A percentile compares a stretch with the other conserved stretches of the same genome.
phyloP scores from a whole-genome alignment of 1,284 basidiomycete species.

The Sparassis latifolia region DNA sequence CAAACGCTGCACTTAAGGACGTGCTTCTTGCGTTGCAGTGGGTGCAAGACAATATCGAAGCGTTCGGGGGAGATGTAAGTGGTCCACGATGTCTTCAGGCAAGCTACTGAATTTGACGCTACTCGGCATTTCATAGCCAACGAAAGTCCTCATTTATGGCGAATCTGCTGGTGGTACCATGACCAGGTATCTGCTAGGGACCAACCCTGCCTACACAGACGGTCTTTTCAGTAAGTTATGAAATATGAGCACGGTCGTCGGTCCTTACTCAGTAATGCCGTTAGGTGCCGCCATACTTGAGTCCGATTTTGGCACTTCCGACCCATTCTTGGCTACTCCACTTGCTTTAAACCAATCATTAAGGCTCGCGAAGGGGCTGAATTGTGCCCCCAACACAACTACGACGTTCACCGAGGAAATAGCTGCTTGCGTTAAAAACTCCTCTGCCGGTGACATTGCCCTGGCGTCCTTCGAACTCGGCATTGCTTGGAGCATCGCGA shows the following conservation, averaged over 20 bases:
- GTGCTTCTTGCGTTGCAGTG: slow-evolving; percentile 8
- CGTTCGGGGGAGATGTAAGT: slow-evolving; percentile 11
- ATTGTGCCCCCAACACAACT: slow-evolving; percentile 6
- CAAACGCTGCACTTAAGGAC: slow-evolving; percentile 10
- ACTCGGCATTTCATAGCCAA: slow-evolving; percentile 1
- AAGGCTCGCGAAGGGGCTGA: slow-evolving; percentile 5
- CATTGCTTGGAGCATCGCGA: slow-evolving; percentile 7
- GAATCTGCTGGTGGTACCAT: slow-evolving; percentile 10
- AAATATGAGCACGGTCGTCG: not conserved
- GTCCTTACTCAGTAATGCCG: not conserved
- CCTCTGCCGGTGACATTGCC: slow-evolving; percentile 4
- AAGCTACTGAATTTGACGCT: not conserved
- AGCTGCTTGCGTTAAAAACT: slow-evolving; percentile 5
- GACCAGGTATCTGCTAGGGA: slow-evolving; percentile 9
- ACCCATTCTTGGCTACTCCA: slow-evolving; percentile 4
- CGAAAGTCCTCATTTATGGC: slow-evolving; percentile 9
- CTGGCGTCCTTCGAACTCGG: slow-evolving; percentile 5
- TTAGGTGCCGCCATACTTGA: slow-evolving; percentile 10
- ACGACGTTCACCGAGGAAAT: slow-evolving; percentile 5
- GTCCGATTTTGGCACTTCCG: slow-evolving; percentile 6
- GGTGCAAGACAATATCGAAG: slow-evolving; percentile 12
- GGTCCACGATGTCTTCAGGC: not conserved
- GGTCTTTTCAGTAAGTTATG: slow-evolving; percentile 9
- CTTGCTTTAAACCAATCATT: slow-evolving; percentile 5
- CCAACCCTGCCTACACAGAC: slow-evolving; percentile 8